A percentile compares a stretch with the other conserved stretches of the same genome.
These are phyloP conservation scores for Emmonsiellopsis sp. DNA, from an alignment of 2,329 filamentous ascomycete species.

Conservation along the genomic window DNA sequence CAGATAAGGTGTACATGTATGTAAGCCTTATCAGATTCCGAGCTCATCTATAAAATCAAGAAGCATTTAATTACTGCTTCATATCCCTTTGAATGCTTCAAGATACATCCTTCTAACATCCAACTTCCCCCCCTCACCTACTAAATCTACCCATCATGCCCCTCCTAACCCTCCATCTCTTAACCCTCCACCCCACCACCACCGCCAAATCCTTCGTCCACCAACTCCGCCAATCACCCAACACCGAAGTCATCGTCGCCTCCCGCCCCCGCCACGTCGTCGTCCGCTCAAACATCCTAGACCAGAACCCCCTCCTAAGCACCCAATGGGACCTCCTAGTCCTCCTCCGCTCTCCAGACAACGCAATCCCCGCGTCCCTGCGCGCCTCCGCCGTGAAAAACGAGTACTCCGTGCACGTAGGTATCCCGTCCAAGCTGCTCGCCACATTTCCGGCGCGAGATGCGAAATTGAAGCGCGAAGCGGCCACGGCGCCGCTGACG, in stretches of 20 bases:
- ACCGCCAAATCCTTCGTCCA: slow-evolving; percentile 19
- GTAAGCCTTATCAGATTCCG: neutral
- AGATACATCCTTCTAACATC: neutral
- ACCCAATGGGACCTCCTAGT: slow-evolving; percentile 29
- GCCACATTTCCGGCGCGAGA: slow-evolving; percentile 19
- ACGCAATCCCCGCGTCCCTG: slow-evolving; percentile 15
- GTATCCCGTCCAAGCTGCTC: slow-evolving; percentile 29
- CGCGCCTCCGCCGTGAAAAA: slow-evolving; percentile 11
- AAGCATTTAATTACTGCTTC: too few species aligned
- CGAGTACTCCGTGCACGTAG: slow-evolving; percentile 26
- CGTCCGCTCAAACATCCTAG: slow-evolving; percentile 26
- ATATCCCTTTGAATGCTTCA: neutral
- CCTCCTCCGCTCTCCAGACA: slow-evolving; percentile 20
- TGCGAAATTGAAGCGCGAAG: slow-evolving; percentile 6
- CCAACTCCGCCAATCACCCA: slow-evolving; percentile 17
- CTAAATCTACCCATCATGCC: slow-evolving; percentile 19
- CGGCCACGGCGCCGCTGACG: slow-evolving; percentile 26
- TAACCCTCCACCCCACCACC: slow-evolving; percentile 19
- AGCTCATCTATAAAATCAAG: neutral
- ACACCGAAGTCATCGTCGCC: slow-evolving; percentile 23
- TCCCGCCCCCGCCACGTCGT: slow-evolving; percentile 29
- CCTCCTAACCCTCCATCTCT: slow-evolving; percentile 26
- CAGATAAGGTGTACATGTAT: too few species aligned
- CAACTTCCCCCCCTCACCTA: neutral
- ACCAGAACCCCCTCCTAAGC: slow-evolving; percentile 19